These are phyloP conservation scores for Podaxis carcinomalis DNA, from an alignment of 768 basidiomycete species.

Conservation along the genomic window DNA sequence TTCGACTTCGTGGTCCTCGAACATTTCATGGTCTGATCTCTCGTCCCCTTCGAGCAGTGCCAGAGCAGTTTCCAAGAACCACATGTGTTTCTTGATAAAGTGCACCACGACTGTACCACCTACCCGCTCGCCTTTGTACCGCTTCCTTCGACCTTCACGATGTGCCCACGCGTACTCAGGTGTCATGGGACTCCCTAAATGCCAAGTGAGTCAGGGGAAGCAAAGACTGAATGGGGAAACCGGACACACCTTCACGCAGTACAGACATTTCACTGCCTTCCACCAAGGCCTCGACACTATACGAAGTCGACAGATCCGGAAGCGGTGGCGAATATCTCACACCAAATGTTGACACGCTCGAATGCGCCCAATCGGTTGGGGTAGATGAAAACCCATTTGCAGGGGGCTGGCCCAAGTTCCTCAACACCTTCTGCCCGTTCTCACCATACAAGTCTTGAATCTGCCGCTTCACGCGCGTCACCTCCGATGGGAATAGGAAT, in stretches of 20 bases:
- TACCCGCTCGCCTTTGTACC: constrained; percentile 65
- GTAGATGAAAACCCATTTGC: constrained; percentile 31
- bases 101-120: constrained; percentile 96
- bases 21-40: constrained; percentile 48
- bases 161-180: constrained; percentile 65
- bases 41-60: constrained; percentile 83
- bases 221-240: not conserved
- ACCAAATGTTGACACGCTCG: constrained; percentile 85
- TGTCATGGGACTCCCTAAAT: constrained; percentile 51
- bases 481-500: constrained; percentile 90
- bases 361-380: constrained; percentile 68
- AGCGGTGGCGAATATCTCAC: constrained; percentile 68
- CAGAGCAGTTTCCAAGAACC: constrained; percentile 92
- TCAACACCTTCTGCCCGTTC: constrained; percentile 29
- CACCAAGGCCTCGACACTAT: constrained; percentile 88
- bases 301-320: constrained; percentile 53
- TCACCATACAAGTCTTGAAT: constrained; percentile 49
- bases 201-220: not conserved
- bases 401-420: constrained; percentile 18
- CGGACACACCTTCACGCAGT: constrained; percentile 53
- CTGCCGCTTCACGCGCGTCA: constrained; percentile 56
- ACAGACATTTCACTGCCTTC: constrained; percentile 86
- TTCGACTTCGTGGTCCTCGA: constrained; percentile 1
- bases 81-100: constrained; percentile 95
- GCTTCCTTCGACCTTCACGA: constrained; percentile 64